Conservation (phyloP, 106 monocot genomes). For the Platanthera guangdongensis region DNA sequence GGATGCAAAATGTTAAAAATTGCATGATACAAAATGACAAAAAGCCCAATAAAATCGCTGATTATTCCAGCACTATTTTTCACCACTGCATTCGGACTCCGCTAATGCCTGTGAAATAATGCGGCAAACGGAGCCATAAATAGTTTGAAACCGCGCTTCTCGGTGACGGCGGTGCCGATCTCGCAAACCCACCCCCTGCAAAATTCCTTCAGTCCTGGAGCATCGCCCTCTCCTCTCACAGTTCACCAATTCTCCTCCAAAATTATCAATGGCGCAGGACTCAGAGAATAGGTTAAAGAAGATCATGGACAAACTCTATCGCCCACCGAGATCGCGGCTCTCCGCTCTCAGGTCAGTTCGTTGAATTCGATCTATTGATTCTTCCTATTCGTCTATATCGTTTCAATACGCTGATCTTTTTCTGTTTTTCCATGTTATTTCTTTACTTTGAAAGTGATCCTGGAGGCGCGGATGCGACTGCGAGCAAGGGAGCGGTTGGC, state of each 20-base stretch:
- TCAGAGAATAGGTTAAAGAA: constrained; percentile 57
- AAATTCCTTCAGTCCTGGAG: neutral
- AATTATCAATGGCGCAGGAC: constrained; percentile 34
- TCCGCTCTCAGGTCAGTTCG: constrained; percentile 10
- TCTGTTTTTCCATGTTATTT: neutral
- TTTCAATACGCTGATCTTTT: neutral
- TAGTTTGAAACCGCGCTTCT: neutral
- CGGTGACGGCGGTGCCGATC: neutral
- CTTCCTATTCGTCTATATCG: neutral
- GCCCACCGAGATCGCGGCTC: constrained; percentile 29
- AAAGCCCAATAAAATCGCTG: too few relatives aligned
- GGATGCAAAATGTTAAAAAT: too few relatives aligned
- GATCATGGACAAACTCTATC: constrained; percentile 79
- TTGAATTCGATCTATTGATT: neutral
- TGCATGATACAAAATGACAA: too few relatives aligned
- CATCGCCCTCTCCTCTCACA: neutral
- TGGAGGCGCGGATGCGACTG: constrained; percentile 14
- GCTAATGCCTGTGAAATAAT: too few relatives aligned
- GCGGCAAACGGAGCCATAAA: too few relatives aligned
- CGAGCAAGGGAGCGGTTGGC: constrained; percentile 16
- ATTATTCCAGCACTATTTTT: too few relatives aligned
- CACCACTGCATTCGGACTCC: too few relatives aligned
- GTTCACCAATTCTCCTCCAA: neutral
- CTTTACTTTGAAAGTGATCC: neutral
- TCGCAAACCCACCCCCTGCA: neutral